Percentiles rank a stretch among this genome's conserved stretches.
phyloP scores from a whole-genome alignment of 2,329 filamentous ascomycete species.

The Aspergillus eucalypticola region DNA sequence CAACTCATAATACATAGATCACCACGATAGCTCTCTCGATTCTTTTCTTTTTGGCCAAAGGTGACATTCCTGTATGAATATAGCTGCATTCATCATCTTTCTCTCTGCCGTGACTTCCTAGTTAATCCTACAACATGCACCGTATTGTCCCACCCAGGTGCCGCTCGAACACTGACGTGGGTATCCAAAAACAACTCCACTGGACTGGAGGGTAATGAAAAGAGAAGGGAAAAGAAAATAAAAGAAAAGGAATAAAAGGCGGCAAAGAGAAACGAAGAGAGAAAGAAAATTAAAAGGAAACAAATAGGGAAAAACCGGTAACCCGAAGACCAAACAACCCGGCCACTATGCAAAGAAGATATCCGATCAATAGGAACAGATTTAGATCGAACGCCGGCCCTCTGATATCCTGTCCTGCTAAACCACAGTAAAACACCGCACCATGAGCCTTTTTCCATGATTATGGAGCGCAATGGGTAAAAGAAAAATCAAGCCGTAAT shows the following conservation, averaged over 20 bases:
- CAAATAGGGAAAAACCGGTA: constrained; percentile 15
- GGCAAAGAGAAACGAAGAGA: constrained; percentile 10
- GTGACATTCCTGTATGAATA: constrained; percentile 23
- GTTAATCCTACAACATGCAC: constrained; percentile 38
- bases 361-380: constrained; percentile 21
- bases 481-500: constrained; percentile 17
- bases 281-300: constrained; percentile 4
- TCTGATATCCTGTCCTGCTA: constrained; percentile 32
- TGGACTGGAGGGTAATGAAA: not conserved
- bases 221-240: constrained; percentile 7
- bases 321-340: constrained; percentile 22
- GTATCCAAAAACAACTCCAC: constrained; percentile 30
- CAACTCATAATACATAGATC: constrained; percentile 54
- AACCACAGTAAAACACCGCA: constrained; percentile 38
- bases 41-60: constrained; percentile 2
- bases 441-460: constrained; percentile 34
- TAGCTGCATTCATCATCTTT: constrained; percentile 28
- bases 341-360: constrained; percentile 25
- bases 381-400: constrained; percentile 34
- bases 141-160: constrained; percentile 25
- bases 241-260: constrained; percentile 5
- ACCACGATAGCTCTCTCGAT: not conserved
- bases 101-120: constrained; percentile 24
- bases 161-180: constrained; percentile 27
- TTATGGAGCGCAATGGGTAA: constrained; percentile 13